phyloP scores from a whole-genome alignment of 352 stramenopile species.

The Phytophthora brassicae region DNA sequence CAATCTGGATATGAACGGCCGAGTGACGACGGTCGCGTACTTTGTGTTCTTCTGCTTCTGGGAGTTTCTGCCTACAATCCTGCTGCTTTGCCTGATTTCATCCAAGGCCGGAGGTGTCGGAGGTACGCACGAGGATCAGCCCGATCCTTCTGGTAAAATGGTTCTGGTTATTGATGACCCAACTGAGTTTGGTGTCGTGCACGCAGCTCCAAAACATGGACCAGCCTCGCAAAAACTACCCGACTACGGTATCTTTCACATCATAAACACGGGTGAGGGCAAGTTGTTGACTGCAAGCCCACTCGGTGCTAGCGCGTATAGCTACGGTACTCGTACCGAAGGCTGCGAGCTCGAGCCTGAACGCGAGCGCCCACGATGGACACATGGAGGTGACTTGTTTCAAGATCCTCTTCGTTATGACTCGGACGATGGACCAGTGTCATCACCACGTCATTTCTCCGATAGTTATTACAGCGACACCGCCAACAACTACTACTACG shows the following conservation, averaged over 20 bases:
- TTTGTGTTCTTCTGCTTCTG: constrained; percentile 89
- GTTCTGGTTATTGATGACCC: neutral
- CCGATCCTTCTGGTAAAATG: neutral
- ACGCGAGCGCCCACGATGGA: constrained; percentile 65
- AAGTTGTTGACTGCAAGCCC: constrained; percentile 71
- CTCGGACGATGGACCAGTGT: constrained; percentile 71
- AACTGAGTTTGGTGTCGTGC: constrained; percentile 3
- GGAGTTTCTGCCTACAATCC: constrained; percentile 82
- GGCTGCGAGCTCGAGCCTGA: constrained; percentile 34
- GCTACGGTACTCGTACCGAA: constrained; percentile 39
- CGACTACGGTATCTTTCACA: constrained; percentile 87
- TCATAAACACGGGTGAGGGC: constrained; percentile 68
- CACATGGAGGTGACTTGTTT: constrained; percentile 79
- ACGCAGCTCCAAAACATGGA: constrained; percentile 64
- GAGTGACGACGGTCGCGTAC: constrained; percentile 74
- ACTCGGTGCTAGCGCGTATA: constrained; percentile 56
- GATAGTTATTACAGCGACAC: constrained; percentile 72
- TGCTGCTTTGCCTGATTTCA: constrained; percentile 80
- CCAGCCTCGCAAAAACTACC: constrained; percentile 63
- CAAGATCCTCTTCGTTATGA: constrained; percentile 83
- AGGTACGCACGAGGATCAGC: constrained; percentile 35
- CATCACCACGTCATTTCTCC: constrained; percentile 59
- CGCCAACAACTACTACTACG: constrained; percentile 46
- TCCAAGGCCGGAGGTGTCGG: constrained; percentile 80
- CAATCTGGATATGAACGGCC: constrained; percentile 83